Conservation (phyloP, 441 rosid genomes). For the Corymbia calophylla region DNA sequence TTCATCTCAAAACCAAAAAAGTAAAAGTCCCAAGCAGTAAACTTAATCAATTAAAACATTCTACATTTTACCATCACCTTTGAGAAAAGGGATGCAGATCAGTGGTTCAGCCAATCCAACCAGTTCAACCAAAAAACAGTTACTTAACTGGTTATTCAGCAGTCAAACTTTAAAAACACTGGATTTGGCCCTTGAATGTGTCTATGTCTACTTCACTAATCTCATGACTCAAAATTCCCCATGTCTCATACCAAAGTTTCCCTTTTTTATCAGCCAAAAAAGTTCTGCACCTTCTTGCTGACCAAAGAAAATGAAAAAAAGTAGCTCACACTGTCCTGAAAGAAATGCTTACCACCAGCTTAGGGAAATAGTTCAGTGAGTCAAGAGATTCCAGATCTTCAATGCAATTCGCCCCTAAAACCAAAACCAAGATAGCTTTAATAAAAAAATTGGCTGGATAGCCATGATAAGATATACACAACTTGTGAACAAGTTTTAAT, state of each 20-base stretch:
- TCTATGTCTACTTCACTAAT: not conserved
- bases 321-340: not conserved
- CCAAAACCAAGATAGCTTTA: not conserved
- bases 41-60: not conserved
- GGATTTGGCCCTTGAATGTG: not conserved
- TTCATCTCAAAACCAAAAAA: not conserved
- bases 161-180: not conserved
- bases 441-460: not conserved
- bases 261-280: not conserved
- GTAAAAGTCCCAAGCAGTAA: not conserved
- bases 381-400: constrained; percentile 61
- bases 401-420: constrained; percentile 63
- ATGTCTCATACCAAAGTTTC: not conserved
- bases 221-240: not conserved
- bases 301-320: not conserved
- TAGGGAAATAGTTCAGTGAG: constrained; percentile 58
- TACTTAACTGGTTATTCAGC: not conserved
- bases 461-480: not conserved
- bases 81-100: not conserved
- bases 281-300: not conserved
- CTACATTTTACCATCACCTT: not conserved
- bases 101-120: not conserved
- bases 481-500: not conserved
- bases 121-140: not conserved
- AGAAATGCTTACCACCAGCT: constrained; percentile 50